A percentile compares a stretch with the other conserved stretches of the same genome.
Evolutionary conservation across 176 grass and related monocot genomes (phyloP).

Genomic region (Metroxylon sagu): DNA sequence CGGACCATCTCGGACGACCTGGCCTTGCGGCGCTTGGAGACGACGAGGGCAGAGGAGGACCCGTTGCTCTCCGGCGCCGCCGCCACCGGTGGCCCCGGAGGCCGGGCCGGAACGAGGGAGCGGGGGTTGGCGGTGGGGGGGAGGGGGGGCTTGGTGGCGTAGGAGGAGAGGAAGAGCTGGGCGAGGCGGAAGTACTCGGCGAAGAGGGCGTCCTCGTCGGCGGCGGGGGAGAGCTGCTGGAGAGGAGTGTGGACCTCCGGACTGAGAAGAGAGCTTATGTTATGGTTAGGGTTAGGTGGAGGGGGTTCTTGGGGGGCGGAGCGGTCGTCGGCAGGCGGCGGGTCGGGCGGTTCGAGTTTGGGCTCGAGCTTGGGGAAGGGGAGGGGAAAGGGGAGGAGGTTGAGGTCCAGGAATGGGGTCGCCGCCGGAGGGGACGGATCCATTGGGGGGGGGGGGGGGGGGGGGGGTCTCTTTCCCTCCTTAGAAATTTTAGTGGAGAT

Average conservation of each 20-base stretch:
- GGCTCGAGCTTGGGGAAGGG: constrained; percentile 17
- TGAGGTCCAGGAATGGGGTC: constrained; percentile 5
- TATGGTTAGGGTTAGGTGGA: neutral
- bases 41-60: constrained; percentile 23
- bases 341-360: constrained; percentile 5
- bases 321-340: neutral
- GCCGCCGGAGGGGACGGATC: neutral
- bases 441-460: neutral
- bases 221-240: neutral
- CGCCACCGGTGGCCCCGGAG: constrained; percentile 1
- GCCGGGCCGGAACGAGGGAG: neutral
- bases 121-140: neutral
- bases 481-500: too few species aligned
- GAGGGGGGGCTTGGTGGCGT: too few species aligned
- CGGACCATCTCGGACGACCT: constrained; percentile 90
- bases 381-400: neutral
- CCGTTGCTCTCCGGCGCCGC: neutral
- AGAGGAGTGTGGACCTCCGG: too few species aligned
- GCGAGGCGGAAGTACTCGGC: constrained; percentile 14
- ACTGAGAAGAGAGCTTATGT: neutral
- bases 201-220: constrained; percentile 3
- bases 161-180: neutral
- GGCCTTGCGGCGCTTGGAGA: constrained; percentile 61
- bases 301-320: neutral
- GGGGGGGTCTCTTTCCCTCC: neutral